Base-by-base conservation (phyloP, 1,284 basidiomycete species). In the Ustilago vetiveriae region DNA sequence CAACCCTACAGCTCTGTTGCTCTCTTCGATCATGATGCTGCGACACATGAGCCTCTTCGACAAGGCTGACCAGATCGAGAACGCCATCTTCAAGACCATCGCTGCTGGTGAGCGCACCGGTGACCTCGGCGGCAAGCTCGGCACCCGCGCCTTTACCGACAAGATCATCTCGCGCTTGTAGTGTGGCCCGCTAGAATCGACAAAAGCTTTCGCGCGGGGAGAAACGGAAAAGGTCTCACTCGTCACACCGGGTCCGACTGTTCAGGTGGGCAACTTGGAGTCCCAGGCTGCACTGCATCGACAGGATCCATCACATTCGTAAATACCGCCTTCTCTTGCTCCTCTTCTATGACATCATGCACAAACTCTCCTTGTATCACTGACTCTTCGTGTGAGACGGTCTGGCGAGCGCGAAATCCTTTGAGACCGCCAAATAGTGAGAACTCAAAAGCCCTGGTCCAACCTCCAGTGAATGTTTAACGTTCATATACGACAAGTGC, bases 1-100 rank as follows among this genome's bases (percentile, higher is more conserved):
- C 81, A 99, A 99, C 87, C 96, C 96, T 38, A 98, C 96, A 24
- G 96, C 96, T 13, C 88, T 98, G 54, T 86, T 98, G 56, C 85
- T 98, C 73, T 94, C 92, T 64, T 94, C 92, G 54, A 86, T 97
- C 77, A 98, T 98, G 95, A 98, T 82, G 80, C 69, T 81, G 80
- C 92, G 92, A 84, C 94, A 97, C 86, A 97, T 99, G 96, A 89
- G 89, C 82, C 85, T 98, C 72, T 87, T 88, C 82, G 88, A 90
- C 66, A 86, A 92, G 82, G 96, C 95, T 30, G 86, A 88, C 80
- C 91, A 88, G 84, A 98, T 99, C 78, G 94, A 98, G 85, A 89
- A 88, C 83, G 96, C 96, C 60, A 88, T 80, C 54, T 60, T 78
- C 71, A 76, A 55, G 65, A 63, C 46, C 53, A 79, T 82, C 51